Evolutionary conservation across 2,329 filamentous ascomycete species (phyloP), one percentile per base, ranked within the genome.

Genomic region (Biscogniauxia mediterranea): DNA sequence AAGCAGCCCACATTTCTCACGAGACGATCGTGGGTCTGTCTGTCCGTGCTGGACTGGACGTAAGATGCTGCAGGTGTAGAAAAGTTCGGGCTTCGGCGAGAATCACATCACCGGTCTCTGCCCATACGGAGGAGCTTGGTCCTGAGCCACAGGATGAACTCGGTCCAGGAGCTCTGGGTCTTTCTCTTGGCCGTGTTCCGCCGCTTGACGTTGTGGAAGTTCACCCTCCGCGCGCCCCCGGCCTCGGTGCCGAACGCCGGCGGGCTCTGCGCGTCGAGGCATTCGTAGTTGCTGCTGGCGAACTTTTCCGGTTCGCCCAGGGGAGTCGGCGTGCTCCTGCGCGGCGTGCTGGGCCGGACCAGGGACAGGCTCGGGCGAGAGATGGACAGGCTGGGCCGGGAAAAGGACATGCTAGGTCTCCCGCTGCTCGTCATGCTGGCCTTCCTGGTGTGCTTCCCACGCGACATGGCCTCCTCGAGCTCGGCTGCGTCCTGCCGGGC

Each of bases 121-220:
- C 74, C 68, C 61, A 81, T 71, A 6, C 79, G 76, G 54, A 85
- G 73, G 32, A 85, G 74, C 61, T 81, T 79, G n/a, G 86, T 89
- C 62, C 85, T 79, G 25, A 89, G 71, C 86, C 86, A 89, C 59
- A 89, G 78, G 56, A 89, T 78, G 67, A 89, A 88, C 21, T 80
- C 81, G 7, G 83, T 86, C 85, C 86, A 89, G 49, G 85, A 81
- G 63, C 83, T 79, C 63, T 84, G 83, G 1, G 85, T 89, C 76
- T 83, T 85, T 66, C 79, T 81, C 77, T 88, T 89, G 60, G 83
- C 79, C 7, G 78, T 78, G 68, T 76, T 80, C 61, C 75, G 76
- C 60, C 82, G 76, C 46, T 74, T 71, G 7, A 72, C 59, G 15
- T 73, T 74, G 59, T 79, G 74, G 60, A 83, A 83, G 15, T 74